A percentile compares a stretch with the other conserved stretches of the same genome.
Conservation (phyloP, 2,329 filamentous ascomycete species). For the Trichoderma sp. region DNA sequence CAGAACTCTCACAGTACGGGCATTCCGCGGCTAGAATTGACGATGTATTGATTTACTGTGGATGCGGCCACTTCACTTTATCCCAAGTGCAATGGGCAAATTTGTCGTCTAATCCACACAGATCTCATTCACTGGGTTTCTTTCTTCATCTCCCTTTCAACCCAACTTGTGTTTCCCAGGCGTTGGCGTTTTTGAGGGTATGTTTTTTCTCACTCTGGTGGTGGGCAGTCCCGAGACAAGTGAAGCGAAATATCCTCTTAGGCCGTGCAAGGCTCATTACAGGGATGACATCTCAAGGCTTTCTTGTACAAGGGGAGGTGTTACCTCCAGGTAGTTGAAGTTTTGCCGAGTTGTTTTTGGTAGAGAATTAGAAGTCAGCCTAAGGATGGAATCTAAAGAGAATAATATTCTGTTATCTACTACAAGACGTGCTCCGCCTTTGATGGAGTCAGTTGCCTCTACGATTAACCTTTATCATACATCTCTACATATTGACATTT, state of each 20-base stretch:
- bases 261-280: neutral
- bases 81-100: neutral
- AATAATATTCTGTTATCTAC: neutral
- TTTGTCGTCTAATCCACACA: neutral
- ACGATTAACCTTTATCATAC: neutral
- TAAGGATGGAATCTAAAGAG: slow-evolving; percentile 18
- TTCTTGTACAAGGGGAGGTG: neutral
- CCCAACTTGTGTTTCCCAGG: slow-evolving; percentile 29
- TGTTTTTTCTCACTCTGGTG: neutral
- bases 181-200: slow-evolving; percentile 33
- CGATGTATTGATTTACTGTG: neutral
- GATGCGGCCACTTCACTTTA: neutral
- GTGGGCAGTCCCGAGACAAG: neutral
- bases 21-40: neutral
- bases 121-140: neutral
- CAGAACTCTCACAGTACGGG: neutral
- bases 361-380: slow-evolving; percentile 20
- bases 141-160: neutral
- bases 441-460: neutral
- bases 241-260: neutral
- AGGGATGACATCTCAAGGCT: neutral
- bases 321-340: neutral
- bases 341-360: slow-evolving; percentile 16
- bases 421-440: neutral
- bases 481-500: neutral